Conservation (phyloP, 2,329 filamentous ascomycete species). For the Nemania abortiva region DNA sequence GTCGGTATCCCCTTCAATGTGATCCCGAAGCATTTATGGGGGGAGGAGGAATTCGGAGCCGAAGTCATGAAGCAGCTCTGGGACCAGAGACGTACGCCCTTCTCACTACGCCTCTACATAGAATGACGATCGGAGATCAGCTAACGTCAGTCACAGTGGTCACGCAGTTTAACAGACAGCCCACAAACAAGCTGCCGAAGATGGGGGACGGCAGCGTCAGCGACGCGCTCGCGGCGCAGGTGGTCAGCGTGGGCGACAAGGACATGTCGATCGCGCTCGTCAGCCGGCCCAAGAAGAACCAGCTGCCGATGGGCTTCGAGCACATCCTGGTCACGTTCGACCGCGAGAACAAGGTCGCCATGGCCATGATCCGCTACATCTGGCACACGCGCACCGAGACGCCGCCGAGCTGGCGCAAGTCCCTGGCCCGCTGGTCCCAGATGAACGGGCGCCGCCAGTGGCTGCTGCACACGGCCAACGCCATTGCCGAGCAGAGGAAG, state of each 20-base stretch:
- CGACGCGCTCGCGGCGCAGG: conserved; percentile 35
- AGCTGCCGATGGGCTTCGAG: conserved; percentile 39
- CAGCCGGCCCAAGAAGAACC: conserved; percentile 36
- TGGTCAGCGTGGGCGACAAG: conserved; percentile 36
- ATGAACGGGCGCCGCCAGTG: conserved; percentile 40
- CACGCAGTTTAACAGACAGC: conserved; percentile 35
- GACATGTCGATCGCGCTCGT: conserved; percentile 42
- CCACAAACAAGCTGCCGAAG: conserved; percentile 26
- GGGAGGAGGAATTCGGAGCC: conserved; percentile 33
- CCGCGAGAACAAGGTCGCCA: conserved; percentile 28
- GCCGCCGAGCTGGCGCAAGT: conserved; percentile 39
- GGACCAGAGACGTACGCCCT: conserved; percentile 39
- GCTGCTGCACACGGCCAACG: conserved; percentile 32
- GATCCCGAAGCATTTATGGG: conserved; percentile 25
- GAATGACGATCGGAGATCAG: not conserved
- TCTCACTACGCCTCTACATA: not conserved
- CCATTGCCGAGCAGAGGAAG: conserved; percentile 25
- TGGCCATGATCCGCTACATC: conserved; percentile 38
- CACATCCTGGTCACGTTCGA: conserved; percentile 37
- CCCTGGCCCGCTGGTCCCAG: conserved; percentile 38
- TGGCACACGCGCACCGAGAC: conserved; percentile 36
- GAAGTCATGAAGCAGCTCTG: conserved; percentile 41
- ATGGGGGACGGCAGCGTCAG: conserved; percentile 37
- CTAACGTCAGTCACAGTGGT: conserved; percentile 32
- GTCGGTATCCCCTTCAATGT: conserved; percentile 32